Evolutionary conservation across 352 stramenopile species (phyloP), one percentile per base, ranked within the genome.

Genomic region (Thraustotheca clavata): DNA sequence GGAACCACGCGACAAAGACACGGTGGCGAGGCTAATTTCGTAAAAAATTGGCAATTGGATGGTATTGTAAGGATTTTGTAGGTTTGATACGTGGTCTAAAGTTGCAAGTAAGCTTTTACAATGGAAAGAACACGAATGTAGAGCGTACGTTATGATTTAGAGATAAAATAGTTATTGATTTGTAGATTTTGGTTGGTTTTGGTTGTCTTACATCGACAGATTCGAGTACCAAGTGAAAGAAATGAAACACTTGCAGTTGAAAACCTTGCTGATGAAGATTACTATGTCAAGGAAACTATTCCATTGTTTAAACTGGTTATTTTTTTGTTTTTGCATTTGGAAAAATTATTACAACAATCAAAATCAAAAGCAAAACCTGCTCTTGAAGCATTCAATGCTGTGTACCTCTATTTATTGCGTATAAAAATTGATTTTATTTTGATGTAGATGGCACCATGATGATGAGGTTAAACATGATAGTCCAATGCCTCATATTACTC

Each of bases 81-180:
- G 57, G 26, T 65, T 57, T n/a, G 57, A 71, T 0, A 71, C 80
- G 41, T 92, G 83, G 83, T 82, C 76, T 50, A 77, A 84, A 24
- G 72, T 80, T 8, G 77, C 89, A 41, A 67, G 75, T 1, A 50
- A 46, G 29, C 76, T 88, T 39, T 88, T 89, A 59, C 77, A 85
- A 61, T 93, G 84, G 84, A 75, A 82, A 50, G 84, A 91, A 20
- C 74, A 89, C 69, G 80, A 93, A 59, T 91, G 87, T 62, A 75
- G 83, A 55, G 78, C 79, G 57, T 81, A 69, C 12, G 67, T 46
- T 62, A 22, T 6, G 0, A 18, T 1, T 22, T 49, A 34, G 43
- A 66, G 39, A 11, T 1, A 39, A 20, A 52, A 24, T 2, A 39
- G 66, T 14, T 1, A 7, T 7, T 36, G 32, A 29, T 22, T 68